phyloP scores from a whole-genome alignment of 2,329 filamentous ascomycete species.

The Dactylellina cionopaga region DNA sequence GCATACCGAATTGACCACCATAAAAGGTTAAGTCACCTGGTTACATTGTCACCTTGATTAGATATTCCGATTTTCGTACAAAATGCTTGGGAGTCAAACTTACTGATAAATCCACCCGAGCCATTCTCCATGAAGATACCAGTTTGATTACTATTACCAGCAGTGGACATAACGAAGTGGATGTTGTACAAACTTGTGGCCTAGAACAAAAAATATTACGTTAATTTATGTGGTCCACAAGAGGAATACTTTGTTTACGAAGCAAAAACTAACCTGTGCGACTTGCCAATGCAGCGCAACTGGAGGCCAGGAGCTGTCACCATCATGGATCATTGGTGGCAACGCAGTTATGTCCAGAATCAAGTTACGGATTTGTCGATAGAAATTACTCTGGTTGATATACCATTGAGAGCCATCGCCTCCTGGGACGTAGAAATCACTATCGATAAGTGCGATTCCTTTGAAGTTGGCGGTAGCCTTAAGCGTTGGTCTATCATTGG shows the following conservation, averaged over 20 bases:
- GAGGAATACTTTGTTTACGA: neutral
- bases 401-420: conserved; percentile 60
- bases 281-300: conserved; percentile 74
- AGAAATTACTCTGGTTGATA: conserved; percentile 68
- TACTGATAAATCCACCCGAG: conserved; percentile 29
- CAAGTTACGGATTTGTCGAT: conserved; percentile 72
- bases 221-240: conserved; percentile 57
- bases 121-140: conserved; percentile 71
- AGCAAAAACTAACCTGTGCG: conserved; percentile 63
- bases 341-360: conserved; percentile 68
- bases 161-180: conserved; percentile 63
- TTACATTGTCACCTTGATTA: too few relatives aligned
- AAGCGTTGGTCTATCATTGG: conserved; percentile 74
- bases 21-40: conserved; percentile 67
- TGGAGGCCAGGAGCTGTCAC: conserved; percentile 13
- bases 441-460: conserved; percentile 88
- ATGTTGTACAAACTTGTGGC: conserved; percentile 71
- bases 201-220: conserved; percentile 54
- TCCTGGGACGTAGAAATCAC: conserved; percentile 78
- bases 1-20: conserved; percentile 70
- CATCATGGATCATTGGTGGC: conserved; percentile 59
- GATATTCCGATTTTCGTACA: too few relatives aligned
- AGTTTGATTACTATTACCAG: conserved; percentile 63
- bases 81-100: too few relatives aligned
- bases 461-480: conserved; percentile 76